Base-by-base conservation (phyloP, 306 rosid genomes). In the Astragalus glycyphyllos region DNA sequence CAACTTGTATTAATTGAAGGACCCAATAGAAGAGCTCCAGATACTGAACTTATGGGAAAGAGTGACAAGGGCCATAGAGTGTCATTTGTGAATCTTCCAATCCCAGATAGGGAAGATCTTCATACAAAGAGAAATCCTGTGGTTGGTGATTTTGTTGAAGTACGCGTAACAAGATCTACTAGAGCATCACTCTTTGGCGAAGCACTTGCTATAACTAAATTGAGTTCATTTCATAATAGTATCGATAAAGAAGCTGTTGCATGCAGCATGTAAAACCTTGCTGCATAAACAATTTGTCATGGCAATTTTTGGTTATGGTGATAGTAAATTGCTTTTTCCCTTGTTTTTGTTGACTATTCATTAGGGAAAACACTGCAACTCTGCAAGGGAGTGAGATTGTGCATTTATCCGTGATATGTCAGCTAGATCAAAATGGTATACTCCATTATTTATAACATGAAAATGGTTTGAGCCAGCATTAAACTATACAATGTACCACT, bases 1-100 rank as follows among this genome's bases (percentile, higher is more conserved):
- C 97, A 94, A 77, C 96, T 91, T 48, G 90, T 94, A n/a, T 84
- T 94, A 66, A 96, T 91, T 34, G 99, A 94, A 82, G 99, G 97
- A 62, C 91, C 96, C 35, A 94, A 94, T 42, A 94, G 74, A 84
- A 89, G 96, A 82, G 97, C 97, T 37, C 96, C 91, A 4, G 92
- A 87, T 34, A 91, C 90, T 6, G 90, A 94, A 75, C 88, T 94
- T 65, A 86, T 94, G 40, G 99, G 99, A 73, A 94, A 94, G 83
- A 91, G 91, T 58, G 99, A 94, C 81, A 83, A 86, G 84, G 97
- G 99, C 31, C 97, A 94, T 72, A 77, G 99, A 35, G 96, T 94
- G 47, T 72, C 78, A 3, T 94, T 94, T 31, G 64, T 63, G 50
- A 94, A 82, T 50, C 55, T 50, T 41, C 87, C 88, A 46, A 76